phyloP scores from a whole-genome alignment of 164 flowering plant genomes.

The Protea cynaroides region DNA sequence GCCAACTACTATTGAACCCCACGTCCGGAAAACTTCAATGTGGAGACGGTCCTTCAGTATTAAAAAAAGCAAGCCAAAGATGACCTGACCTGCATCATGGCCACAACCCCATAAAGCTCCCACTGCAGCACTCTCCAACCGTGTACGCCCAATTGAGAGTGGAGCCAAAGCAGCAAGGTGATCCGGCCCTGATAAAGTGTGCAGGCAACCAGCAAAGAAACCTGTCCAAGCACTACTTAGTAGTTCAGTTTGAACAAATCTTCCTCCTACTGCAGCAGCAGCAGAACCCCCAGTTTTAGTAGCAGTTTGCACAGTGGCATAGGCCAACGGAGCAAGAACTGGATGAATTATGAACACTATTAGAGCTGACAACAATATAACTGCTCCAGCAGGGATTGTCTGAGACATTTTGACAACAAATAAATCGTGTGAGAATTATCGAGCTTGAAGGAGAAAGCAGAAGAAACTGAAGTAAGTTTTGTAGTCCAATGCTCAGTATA shows the following conservation, averaged over 20 bases:
- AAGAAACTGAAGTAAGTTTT: no score
- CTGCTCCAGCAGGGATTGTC: slow-evolving; percentile 32
- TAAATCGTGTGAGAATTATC: background rate
- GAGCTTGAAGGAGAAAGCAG: background rate
- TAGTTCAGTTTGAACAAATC: slow-evolving; percentile 39
- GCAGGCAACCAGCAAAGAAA: slow-evolving; percentile 74
- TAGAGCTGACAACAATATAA: slow-evolving; percentile 39
- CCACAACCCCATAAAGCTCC: slow-evolving; percentile 89
- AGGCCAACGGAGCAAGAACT: slow-evolving; percentile 47
- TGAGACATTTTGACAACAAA: slow-evolving; percentile 17
- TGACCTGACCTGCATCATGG: slow-evolving; percentile 76
- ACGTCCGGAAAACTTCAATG: slow-evolving; percentile 55
- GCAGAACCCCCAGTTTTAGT: slow-evolving; percentile 9
- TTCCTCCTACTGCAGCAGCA: slow-evolving; percentile 31
- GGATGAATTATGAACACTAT: slow-evolving; percentile 33
- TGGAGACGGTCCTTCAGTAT: slow-evolving; percentile 64
- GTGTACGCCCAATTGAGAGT: slow-evolving; percentile 62
- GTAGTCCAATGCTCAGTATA: no score
- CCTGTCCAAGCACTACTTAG: slow-evolving; percentile 76
- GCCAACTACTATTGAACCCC: slow-evolving; percentile 77
- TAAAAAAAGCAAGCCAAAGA: slow-evolving; percentile 58
- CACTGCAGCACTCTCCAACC: slow-evolving; percentile 62
- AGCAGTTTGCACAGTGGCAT: slow-evolving; percentile 45
- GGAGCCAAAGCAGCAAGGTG: slow-evolving; percentile 86
- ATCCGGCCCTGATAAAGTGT: slow-evolving; percentile 77